These are phyloP conservation scores for Mycena rebaudengoi DNA, from an alignment of 768 basidiomycete genomes.

Conservation along the genomic window DNA sequence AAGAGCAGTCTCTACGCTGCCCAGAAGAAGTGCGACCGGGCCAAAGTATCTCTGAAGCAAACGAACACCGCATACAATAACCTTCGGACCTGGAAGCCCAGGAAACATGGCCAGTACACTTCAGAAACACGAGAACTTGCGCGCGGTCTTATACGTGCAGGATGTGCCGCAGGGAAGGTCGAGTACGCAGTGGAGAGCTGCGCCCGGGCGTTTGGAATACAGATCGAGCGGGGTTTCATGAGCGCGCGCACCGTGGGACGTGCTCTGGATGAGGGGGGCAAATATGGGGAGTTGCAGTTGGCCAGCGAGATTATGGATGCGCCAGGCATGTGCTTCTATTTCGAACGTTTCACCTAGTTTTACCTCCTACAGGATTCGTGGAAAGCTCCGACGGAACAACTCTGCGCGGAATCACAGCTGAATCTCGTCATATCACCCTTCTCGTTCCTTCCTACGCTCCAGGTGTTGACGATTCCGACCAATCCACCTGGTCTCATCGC, in stretches of 20 bases:
- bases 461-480: no score
- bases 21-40: background rate
- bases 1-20: background rate
- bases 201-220: background rate
- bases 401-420: no score
- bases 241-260: slow-evolving; percentile 20
- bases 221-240: slow-evolving; percentile 7
- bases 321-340: no score
- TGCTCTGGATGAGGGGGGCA: slow-evolving; percentile 22
- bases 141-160: background rate
- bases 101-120: background rate
- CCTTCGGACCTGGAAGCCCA: background rate
- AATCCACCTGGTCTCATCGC: no score
- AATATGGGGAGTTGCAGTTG: no score
- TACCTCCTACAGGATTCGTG: no score
- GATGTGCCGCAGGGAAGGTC: background rate
- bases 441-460: no score
- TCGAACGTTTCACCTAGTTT: no score
- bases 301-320: no score
- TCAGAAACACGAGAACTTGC: background rate
- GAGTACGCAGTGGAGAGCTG: background rate
- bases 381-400: no score
- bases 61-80: background rate
- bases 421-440: no score
- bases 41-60: background rate